Percentiles rank a stretch among this genome's conserved stretches.
phyloP scores from a whole-genome alignment of 2,329 filamentous ascomycete genomes.

The Sporothrix inflata region DNA sequence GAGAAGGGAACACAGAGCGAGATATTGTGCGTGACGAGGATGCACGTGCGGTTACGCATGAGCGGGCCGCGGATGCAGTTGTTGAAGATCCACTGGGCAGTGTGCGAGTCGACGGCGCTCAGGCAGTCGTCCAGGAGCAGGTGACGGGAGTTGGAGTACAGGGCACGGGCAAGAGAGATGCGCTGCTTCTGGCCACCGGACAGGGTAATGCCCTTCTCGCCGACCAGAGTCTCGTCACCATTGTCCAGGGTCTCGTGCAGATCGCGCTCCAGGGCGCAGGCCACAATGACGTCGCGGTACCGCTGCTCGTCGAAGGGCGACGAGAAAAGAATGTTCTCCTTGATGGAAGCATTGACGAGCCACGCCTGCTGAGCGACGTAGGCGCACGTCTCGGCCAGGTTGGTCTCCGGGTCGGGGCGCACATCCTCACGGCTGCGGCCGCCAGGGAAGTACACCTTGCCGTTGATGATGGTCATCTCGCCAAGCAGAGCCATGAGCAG shows the following conservation, averaged over 20 bases:
- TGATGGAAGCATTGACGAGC: slow-evolving; percentile 94
- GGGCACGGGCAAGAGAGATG: slow-evolving; percentile 90
- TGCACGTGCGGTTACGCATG: slow-evolving; percentile 87
- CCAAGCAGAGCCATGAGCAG: slow-evolving; percentile 93
- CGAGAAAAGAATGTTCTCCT: slow-evolving; percentile 93
- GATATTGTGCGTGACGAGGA: slow-evolving; percentile 94
- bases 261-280: slow-evolving; percentile 89
- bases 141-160: slow-evolving; percentile 95
- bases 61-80: slow-evolving; percentile 87
- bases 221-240: slow-evolving; percentile 90
- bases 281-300: slow-evolving; percentile 85
- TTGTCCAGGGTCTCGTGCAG: slow-evolving; percentile 82
- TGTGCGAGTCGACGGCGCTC: slow-evolving; percentile 96
- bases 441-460: slow-evolving; percentile 82
- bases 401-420: slow-evolving; percentile 77
- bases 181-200: slow-evolving; percentile 98
- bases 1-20: slow-evolving; percentile 82
- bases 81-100: slow-evolving; percentile 96
- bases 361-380: slow-evolving; percentile 97
- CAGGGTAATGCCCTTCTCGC: slow-evolving; percentile 95
- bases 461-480: slow-evolving; percentile 87
- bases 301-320: slow-evolving; percentile 77
- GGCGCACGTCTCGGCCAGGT: slow-evolving; percentile 86
- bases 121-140: slow-evolving; percentile 92
- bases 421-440: slow-evolving; percentile 85